phyloP scores from a whole-genome alignment of 306 rosid genomes.

The Glycine tomentella region DNA sequence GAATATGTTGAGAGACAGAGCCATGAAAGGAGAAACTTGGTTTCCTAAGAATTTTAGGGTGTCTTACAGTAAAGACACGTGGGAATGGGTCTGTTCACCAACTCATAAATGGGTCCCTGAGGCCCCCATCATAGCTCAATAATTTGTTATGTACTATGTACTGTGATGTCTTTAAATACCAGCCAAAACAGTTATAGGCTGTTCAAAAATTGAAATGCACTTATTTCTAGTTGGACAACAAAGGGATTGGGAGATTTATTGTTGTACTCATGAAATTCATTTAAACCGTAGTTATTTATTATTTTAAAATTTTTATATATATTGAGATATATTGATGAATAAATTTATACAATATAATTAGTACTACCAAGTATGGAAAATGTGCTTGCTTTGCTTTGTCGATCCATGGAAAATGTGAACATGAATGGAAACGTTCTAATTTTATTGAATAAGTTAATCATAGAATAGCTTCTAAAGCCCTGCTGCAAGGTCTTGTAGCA shows the following conservation, averaged over 20 bases:
- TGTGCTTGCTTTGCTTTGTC: no score
- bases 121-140: slow-evolving; percentile 41
- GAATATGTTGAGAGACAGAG: slow-evolving; percentile 57
- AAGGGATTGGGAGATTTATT: neutral
- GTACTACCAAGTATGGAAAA: neutral
- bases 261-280: neutral
- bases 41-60: slow-evolving; percentile 67
- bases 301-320: neutral
- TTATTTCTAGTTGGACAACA: neutral
- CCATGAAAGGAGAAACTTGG: slow-evolving; percentile 61
- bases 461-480: no score
- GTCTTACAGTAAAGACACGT: slow-evolving; percentile 51
- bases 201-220: neutral
- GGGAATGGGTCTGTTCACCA: slow-evolving; percentile 73
- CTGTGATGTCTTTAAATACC: neutral
- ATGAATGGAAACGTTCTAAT: no score
- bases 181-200: neutral
- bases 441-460: neutral
- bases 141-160: neutral
- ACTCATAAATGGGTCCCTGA: slow-evolving; percentile 64
- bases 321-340: neutral
- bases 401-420: no score
- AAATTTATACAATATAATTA: neutral
- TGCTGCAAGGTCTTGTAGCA: no score
- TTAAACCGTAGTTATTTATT: neutral